Percentiles rank a stretch among this genome's conserved stretches.
These are phyloP conservation scores for Plantago coronopus DNA, from an alignment of 305 asterid genomes.

Conservation along the genomic window DNA sequence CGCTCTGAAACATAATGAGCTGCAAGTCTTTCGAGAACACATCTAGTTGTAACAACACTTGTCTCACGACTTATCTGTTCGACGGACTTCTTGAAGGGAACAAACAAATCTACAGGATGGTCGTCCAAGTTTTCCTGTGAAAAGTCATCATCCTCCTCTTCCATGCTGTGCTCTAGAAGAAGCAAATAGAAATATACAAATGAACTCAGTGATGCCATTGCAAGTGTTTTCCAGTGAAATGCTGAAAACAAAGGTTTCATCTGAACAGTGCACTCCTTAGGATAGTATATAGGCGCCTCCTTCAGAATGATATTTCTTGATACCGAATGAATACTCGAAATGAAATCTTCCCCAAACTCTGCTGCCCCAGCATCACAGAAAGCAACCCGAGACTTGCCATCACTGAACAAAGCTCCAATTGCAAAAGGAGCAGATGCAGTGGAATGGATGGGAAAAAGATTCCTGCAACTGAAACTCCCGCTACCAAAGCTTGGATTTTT, in stretches of 20 bases:
- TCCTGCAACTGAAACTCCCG: conserved; percentile 43
- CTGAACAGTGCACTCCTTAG: conserved; percentile 63
- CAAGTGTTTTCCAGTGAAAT: conserved; percentile 72
- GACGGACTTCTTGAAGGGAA: conserved; percentile 83
- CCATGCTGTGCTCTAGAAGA: conserved; percentile 69
- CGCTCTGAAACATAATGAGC: conserved; percentile 77
- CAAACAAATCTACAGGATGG: conserved; percentile 49
- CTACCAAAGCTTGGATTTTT: conserved; percentile 50
- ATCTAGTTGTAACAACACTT: conserved; percentile 75
- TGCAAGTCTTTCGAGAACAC: conserved; percentile 76
- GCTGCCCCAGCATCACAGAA: conserved; percentile 71
- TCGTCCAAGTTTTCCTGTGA: conserved; percentile 48
- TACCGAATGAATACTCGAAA: conserved; percentile 32
- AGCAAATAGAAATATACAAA: conserved; percentile 79
- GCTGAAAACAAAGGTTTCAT: conserved; percentile 79
- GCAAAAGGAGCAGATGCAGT: conserved; percentile 49
- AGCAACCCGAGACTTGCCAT: conserved; percentile 38
- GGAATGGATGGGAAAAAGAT: conserved; percentile 47
- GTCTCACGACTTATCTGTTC: conserved; percentile 83
- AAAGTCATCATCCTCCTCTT: conserved; percentile 72
- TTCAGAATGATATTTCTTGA: conserved; percentile 36
- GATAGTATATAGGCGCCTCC: conserved; percentile 34
- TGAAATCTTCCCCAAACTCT: conserved; percentile 46
- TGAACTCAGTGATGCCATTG: conserved; percentile 67
- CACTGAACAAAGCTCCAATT: conserved; percentile 40